phyloP scores from a whole-genome alignment of 139 green algal genomes.

The Spirogloea muscicola region DNA sequence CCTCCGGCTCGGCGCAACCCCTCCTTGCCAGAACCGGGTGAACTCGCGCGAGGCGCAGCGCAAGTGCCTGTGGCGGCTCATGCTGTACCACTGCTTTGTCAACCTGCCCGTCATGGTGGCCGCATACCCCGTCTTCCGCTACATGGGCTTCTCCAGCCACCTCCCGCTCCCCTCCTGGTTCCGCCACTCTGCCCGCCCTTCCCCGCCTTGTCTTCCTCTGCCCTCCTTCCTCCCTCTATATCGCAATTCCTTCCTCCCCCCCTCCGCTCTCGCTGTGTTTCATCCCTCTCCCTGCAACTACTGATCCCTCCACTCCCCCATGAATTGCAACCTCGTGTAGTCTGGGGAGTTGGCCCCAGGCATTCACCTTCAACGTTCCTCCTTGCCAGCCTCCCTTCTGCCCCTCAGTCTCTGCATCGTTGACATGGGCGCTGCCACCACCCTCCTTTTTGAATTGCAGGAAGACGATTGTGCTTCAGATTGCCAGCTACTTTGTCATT shows the following conservation, averaged over 20 bases:
- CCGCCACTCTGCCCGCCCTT: not conserved
- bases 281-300: not conserved
- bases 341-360: not conserved
- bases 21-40: conserved; percentile 12
- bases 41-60: conserved; percentile 16
- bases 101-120: conserved; percentile 52
- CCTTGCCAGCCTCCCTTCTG: not conserved
- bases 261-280: not conserved
- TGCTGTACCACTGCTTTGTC: conserved; percentile 46
- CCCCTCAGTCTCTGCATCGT: not conserved
- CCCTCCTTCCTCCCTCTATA: not conserved
- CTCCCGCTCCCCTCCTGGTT: conserved; percentile 52
- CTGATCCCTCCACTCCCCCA: not conserved
- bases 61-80: conserved; percentile 40
- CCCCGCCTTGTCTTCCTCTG: not conserved
- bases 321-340: not conserved
- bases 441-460: conserved; percentile 10
- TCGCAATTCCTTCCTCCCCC: not conserved
- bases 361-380: not conserved
- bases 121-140: conserved; percentile 43
- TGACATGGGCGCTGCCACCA: not conserved
- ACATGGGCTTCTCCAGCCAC: conserved; percentile 44
- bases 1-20: no score
- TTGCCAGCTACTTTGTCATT: conserved; percentile 50
- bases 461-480: conserved; percentile 38